Conservation (phyloP, 805 yeast genomes). For the Yarrowia osloensis region DNA sequence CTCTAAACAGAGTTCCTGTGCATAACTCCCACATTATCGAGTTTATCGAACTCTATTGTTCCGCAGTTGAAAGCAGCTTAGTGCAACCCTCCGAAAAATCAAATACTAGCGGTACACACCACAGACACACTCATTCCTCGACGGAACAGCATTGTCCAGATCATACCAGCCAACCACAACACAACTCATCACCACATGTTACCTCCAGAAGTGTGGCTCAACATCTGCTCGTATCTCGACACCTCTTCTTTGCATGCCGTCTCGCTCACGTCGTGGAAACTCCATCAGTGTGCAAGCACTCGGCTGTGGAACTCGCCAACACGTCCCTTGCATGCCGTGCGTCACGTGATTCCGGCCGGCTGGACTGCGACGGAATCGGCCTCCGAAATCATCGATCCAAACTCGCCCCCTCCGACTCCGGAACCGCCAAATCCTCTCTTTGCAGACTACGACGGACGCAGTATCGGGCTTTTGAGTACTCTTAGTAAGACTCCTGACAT, state of each 20-base stretch:
- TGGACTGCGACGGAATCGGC: neutral
- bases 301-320: neutral
- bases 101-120: neutral
- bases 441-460: neutral
- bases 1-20: neutral
- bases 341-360: neutral
- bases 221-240: slow-evolving; percentile 16
- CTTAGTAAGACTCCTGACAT: neutral
- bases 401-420: slow-evolving; percentile 5
- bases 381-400: neutral
- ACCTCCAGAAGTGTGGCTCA: slow-evolving; percentile 26
- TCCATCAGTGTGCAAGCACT: neutral
- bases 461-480: neutral
- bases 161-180: neutral
- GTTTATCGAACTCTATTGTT: neutral
- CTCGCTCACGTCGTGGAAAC: neutral
- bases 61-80: neutral
- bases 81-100: neutral
- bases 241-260: neutral
- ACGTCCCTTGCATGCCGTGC: neutral
- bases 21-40: slow-evolving; percentile 20
- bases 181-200: neutral
- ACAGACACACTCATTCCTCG: neutral
- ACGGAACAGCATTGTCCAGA: no score
- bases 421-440: neutral